A percentile compares a stretch with the other conserved stretches of the same genome.
Conservation (phyloP, 2,329 filamentous ascomycete genomes). For the Penicillium sp. region DNA sequence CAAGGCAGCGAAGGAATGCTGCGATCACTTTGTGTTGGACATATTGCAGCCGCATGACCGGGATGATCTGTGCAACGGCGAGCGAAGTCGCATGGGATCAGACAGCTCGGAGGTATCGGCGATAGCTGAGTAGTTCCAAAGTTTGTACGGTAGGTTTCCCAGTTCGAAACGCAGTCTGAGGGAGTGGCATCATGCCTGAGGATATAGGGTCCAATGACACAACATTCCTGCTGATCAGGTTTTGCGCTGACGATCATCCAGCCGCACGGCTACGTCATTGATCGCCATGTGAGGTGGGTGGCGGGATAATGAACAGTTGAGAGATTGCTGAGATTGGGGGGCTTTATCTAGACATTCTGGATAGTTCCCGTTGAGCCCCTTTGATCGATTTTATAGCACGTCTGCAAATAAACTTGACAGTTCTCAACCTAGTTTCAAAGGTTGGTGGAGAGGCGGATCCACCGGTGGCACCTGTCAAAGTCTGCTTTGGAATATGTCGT, state of each 20-base stretch:
- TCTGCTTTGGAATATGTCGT: background rate
- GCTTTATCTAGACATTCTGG: background rate
- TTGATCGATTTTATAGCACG: background rate
- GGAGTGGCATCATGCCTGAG: background rate
- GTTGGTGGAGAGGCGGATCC: background rate
- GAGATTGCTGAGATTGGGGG: background rate
- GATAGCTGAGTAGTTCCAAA: background rate
- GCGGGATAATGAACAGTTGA: background rate
- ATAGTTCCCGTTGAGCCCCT: background rate
- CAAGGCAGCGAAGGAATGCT: slow-evolving; percentile 15
- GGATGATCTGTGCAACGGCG: background rate
- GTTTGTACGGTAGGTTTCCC: background rate
- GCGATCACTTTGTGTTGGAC: slow-evolving; percentile 15
- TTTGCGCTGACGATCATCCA: background rate
- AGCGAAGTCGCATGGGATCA: background rate
- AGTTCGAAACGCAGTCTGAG: background rate
- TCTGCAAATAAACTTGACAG: background rate
- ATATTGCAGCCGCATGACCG: slow-evolving; percentile 14
- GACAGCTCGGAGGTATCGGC: background rate
- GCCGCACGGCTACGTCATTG: background rate
- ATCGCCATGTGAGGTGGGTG: background rate
- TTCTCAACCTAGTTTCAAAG: background rate
- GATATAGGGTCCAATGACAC: background rate
- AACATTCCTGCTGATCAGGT: background rate
- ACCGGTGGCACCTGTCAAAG: background rate